Evolutionary conservation across 768 basidiomycete genomes (phyloP), one percentile per base, ranked within the genome.

Genomic region (Phaeotremella skinneri): DNA sequence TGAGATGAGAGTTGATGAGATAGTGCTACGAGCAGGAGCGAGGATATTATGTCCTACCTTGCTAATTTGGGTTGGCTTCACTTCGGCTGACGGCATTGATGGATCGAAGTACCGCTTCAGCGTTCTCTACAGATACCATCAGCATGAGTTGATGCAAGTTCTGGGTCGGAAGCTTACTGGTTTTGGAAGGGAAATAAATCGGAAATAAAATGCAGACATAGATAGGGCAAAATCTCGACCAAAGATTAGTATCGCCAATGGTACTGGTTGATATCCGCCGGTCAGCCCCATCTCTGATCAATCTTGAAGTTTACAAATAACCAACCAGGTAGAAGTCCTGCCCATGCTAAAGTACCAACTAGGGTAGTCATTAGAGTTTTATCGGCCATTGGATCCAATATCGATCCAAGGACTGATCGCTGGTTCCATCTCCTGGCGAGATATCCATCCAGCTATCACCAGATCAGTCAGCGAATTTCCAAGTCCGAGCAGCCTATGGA

Each of bases 311-410:
- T 20, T 45, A n/a, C 26, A 26, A 81, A n/a, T n/a, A n/a, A n/a
- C 85, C 62, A 63, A 93, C 93, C 65, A 7, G 94, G 94, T 21
- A 99, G 80, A 65, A 94, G 80, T 21, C 84, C 86, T 64, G 89
- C 87, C 82, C 88, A 83, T 0, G 91, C 85, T 61, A 99, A 79
- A 0, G 91, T 87, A 48, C 92, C 79, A 0, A 90, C 90, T 69
- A 99, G 79, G 0, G 93, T 97, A 1, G 96, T 94, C 87, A 99
- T 88, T 42, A 99, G 79, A 11, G 85, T 82, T 78, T 99, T 99
- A 82, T 99, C 96, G 2, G 96, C 96, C 0, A 94, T 91, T 13
- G 96, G 96, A 75, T 99, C 96, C 13, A 99, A 82, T 57, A 98
- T 91, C 7, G 90, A 89, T 20, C 96, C 96, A 20, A 98, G 81